Evolutionary conservation across 2,329 filamentous ascomycete species (phyloP), one percentile per base, ranked within the genome.

Genomic region (Epichloe sp.): DNA sequence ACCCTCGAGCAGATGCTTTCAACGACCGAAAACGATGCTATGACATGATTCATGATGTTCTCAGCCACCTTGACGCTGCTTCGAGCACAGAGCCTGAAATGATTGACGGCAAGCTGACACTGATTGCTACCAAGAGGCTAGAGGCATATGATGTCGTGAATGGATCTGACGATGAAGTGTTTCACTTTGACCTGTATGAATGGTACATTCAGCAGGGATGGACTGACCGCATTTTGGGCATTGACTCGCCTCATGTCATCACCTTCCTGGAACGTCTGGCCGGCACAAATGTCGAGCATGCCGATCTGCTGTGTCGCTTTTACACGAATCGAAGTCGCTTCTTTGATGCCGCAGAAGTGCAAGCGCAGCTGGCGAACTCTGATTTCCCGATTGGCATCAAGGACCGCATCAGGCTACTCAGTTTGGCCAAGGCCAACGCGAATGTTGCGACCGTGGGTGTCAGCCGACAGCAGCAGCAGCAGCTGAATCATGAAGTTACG

Each of bases 141-240:
- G 91, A 98, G 69, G 91, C 93, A 0, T 95, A 97, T 67, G 80
- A 83, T 44, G 86, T 96, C 2, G 89, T 98, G 59, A 88, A 94
- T 62, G 79, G 78, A 53, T 95, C 91, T 0, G 79, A 84, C 14
- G 93, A 98, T 58, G 88, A 96, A 62, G 86, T 96, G 4, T 98
- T 98, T 71, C 85, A 97, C 65, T 94, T 88, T 54, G 88, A 88
- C 60, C 76, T 98, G n/a, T 98, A 96, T 64, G 90, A 96, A 61
- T 98, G 93, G 91, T 98, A 98, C 67, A 82, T 97, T 57, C 70
- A 78, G 50, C 83, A 90, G 64, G 85, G 86, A 17, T 90, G 87
- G 82, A 85, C 81, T 10, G 88, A 96, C 56, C 84, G 89, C 14
- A 78, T 98, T 31, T 78, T 98, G 36, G 82, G 85, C 37, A 88